These are phyloP conservation scores for Entamoeba histolytica DNA, from an alignment of 208 protist species.

Conservation along the genomic window DNA sequence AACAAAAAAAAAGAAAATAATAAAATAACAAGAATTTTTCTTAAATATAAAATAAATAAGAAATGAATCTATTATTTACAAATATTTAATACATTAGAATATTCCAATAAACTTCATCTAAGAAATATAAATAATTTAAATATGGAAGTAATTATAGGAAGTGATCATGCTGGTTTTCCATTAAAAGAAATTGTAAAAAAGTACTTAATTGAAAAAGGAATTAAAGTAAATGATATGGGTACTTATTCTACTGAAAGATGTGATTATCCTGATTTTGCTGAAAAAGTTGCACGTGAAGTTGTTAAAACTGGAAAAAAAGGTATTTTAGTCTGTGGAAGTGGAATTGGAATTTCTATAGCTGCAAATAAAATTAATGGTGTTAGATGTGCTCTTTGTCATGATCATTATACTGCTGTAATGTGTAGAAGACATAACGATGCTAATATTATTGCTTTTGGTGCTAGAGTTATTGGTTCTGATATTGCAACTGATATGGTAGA, in stretches of 20 bases:
- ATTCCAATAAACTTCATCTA: neutral
- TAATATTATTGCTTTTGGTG: constrained; percentile 62
- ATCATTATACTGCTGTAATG: constrained; percentile 57
- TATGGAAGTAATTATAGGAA: constrained; percentile 46
- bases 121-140: neutral
- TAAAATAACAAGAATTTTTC: too few species aligned
- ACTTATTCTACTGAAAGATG: constrained; percentile 10
- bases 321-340: constrained; percentile 65
- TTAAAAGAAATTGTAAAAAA: constrained; percentile 45
- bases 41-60: too few species aligned
- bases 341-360: constrained; percentile 72
- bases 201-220: constrained; percentile 22
- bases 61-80: too few species aligned
- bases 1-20: too few species aligned
- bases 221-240: constrained; percentile 5
- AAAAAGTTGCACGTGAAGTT: constrained; percentile 34
- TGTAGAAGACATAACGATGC: constrained; percentile 63
- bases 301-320: constrained; percentile 35
- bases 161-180: constrained; percentile 53
- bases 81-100: too few species aligned
- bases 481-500: constrained; percentile 55
- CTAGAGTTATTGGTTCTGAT: constrained; percentile 49
- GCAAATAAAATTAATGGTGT: constrained; percentile 68
- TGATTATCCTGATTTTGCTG: constrained; percentile 71
- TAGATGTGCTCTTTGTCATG: constrained; percentile 64